Conservation (phyloP, 2,329 filamentous ascomycete genomes). For the Cladosporium sp. region DNA sequence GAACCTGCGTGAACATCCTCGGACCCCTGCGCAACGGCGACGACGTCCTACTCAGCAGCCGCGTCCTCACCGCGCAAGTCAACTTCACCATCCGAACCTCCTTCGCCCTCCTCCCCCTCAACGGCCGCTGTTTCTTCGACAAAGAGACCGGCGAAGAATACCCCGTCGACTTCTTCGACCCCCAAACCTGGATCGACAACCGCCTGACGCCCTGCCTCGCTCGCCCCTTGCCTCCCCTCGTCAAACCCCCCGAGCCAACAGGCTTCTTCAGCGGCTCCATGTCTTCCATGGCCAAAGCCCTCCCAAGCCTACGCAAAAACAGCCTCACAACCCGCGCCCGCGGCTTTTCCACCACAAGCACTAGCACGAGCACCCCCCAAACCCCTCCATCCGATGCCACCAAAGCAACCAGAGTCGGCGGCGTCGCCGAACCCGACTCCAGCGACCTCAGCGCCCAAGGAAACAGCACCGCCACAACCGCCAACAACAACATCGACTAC, state of each 20-base stretch:
- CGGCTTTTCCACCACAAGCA: slow-evolving; percentile 12
- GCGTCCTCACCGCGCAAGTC: slow-evolving; percentile 84
- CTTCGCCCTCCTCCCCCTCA: slow-evolving; percentile 78
- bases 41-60: slow-evolving; percentile 81
- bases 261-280: slow-evolving; percentile 42
- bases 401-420: slow-evolving; percentile 19
- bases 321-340: slow-evolving; percentile 19
- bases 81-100: slow-evolving; percentile 88
- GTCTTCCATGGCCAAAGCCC: slow-evolving; percentile 43
- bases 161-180: slow-evolving; percentile 76
- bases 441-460: slow-evolving; percentile 27
- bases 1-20: slow-evolving; percentile 84
- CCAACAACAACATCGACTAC: slow-evolving; percentile 38
- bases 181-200: slow-evolving; percentile 73
- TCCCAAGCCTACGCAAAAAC: slow-evolving; percentile 31
- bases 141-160: slow-evolving; percentile 75
- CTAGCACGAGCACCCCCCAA: background rate
- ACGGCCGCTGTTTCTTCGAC: slow-evolving; percentile 83
- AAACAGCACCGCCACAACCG: slow-evolving; percentile 30
- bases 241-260: slow-evolving; percentile 28
- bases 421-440: slow-evolving; percentile 24
- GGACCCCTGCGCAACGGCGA: slow-evolving; percentile 90
- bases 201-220: slow-evolving; percentile 71
- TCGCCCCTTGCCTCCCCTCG: slow-evolving; percentile 58
- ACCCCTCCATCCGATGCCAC: background rate